phyloP scores from a whole-genome alignment of 805 yeast genomes.

The Middelhovenomyces tepae region DNA sequence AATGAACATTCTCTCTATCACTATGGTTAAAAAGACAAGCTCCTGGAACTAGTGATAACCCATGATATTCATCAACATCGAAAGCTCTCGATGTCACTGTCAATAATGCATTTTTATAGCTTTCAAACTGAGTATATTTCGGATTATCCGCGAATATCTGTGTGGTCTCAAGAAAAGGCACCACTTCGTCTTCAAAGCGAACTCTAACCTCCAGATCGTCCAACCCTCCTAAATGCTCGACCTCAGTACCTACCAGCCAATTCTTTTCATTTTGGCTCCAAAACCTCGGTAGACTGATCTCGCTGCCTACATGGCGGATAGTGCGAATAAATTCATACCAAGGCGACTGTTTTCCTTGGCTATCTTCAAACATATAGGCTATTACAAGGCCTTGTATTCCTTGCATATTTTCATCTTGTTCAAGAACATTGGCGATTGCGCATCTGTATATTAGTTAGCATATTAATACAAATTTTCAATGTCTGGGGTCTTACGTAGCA shows the following conservation, averaged over 20 bases:
- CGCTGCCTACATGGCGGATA: conserved; percentile 24
- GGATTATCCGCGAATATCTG: conserved; percentile 13
- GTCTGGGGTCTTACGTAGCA: conserved; percentile 32
- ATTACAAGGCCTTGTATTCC: conserved; percentile 63
- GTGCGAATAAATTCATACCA: conserved; percentile 63
- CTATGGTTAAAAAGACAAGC: conserved; percentile 85
- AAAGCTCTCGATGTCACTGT: conserved; percentile 72
- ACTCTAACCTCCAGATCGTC: conserved; percentile 37
- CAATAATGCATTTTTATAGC: conserved; percentile 44
- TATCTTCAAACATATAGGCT: conserved; percentile 63
- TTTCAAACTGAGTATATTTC: conserved; percentile 13
- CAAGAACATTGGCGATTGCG: conserved; percentile 58
- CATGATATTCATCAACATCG: conserved; percentile 67
- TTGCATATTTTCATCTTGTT: conserved; percentile 43
- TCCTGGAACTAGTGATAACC: conserved; percentile 74
- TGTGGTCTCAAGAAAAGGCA: conserved; percentile 18
- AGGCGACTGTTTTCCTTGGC: conserved; percentile 56
- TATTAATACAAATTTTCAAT: too few species aligned
- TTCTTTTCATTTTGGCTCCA: conserved; percentile 48
- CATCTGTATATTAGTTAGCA: too few species aligned
- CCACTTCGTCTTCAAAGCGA: conserved; percentile 32
- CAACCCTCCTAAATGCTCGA: conserved; percentile 50
- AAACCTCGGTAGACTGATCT: conserved; percentile 46
- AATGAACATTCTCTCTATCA: conserved; percentile 55
- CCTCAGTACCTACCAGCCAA: conserved; percentile 47